Conservation (phyloP, 2,329 filamentous ascomycete species). For the Amphichorda felina region DNA sequence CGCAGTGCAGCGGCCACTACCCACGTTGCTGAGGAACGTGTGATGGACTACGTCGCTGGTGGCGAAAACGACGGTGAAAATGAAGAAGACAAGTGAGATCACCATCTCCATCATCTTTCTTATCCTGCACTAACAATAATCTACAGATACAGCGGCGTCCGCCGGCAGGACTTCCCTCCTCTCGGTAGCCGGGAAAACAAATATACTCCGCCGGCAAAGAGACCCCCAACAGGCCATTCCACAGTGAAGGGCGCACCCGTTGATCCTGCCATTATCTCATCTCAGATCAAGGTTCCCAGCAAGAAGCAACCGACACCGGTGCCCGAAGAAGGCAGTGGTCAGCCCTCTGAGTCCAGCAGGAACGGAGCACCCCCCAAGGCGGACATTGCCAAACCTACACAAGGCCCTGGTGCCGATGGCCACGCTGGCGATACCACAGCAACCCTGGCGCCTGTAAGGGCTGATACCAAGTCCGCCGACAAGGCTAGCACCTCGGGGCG, state of each 20-base stretch:
- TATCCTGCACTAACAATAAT: slow-evolving; percentile 8
- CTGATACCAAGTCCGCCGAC: slow-evolving; percentile 18
- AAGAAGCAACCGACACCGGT: slow-evolving; percentile 19
- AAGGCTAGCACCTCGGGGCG: slow-evolving; percentile 11
- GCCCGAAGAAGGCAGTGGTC: slow-evolving; percentile 13
- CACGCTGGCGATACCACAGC: slow-evolving; percentile 16
- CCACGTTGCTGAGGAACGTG: slow-evolving; percentile 84
- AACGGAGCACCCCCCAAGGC: slow-evolving; percentile 16
- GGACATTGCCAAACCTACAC: slow-evolving; percentile 14
- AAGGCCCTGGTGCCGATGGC: slow-evolving; percentile 9
- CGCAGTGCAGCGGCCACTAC: slow-evolving; percentile 58
- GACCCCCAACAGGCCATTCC: slow-evolving; percentile 63
- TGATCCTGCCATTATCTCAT: slow-evolving; percentile 83
- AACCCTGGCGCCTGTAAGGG: slow-evolving; percentile 1
- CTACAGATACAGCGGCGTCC: slow-evolving; percentile 78
- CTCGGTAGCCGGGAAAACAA: slow-evolving; percentile 48
- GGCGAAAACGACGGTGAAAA: slow-evolving; percentile 58
- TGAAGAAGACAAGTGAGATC: slow-evolving; percentile 76
- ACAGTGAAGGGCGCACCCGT: slow-evolving; percentile 67
- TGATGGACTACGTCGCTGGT: slow-evolving; percentile 54
- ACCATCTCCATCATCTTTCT: not conserved
- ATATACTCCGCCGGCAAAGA: slow-evolving; percentile 83
- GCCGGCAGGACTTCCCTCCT: slow-evolving; percentile 62
- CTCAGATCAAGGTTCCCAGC: slow-evolving; percentile 49
- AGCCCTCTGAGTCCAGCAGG: slow-evolving; percentile 13